Base-by-base conservation (phyloP, 495 filamentous ascomycete species). In the Podospora fimiseda region DNA sequence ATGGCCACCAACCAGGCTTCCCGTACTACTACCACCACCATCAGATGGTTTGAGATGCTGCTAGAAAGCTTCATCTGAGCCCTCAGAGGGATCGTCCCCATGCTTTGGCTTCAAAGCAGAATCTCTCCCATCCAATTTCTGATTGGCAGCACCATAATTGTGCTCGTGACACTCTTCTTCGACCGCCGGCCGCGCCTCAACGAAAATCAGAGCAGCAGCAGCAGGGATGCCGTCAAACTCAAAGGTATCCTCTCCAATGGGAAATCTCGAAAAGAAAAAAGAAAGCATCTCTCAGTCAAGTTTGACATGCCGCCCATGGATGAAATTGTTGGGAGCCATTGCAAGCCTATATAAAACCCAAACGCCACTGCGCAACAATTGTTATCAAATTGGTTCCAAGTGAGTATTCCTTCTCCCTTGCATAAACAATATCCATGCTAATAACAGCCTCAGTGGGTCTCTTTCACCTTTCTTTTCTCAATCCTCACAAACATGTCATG, bases 61-160 rank as follows among this genome's bases (percentile, higher is more conserved):
- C 33, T 64, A 38, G 36, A 55, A 14, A 43, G 23, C 2, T 48
- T 45, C 2, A 58, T 62, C 42, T 16, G 53, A 1, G 55, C 54
- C 1, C 22, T 65, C 40, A 62, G 56, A 43, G 33, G 58, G 7
- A 21, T 62, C 19, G 57, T 58, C 2, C 50, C 58, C 24, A 44
- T 60, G 24, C 40, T 65, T 1, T 65, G 62, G 62, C 43, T 60
- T 9, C 57, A 52, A 13, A 63, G 54, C 54, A 58, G 52, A 13
- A 45, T 40, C 0, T 58, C 62, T 0, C 57, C 60, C 0, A 13
- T 50, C 9, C 48, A 62, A 19, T 63, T 65, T 21, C 45, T 62
- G 36, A 20, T 65, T 1, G 57, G 51, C 2, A 48, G 62, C 15
- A 14, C 40, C 0, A 24, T 21, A 1, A 23, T 52, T 0, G 16